Evolutionary conservation across 1,284 basidiomycete species (phyloP).

Genomic region (Fomitopsis palustris): DNA sequence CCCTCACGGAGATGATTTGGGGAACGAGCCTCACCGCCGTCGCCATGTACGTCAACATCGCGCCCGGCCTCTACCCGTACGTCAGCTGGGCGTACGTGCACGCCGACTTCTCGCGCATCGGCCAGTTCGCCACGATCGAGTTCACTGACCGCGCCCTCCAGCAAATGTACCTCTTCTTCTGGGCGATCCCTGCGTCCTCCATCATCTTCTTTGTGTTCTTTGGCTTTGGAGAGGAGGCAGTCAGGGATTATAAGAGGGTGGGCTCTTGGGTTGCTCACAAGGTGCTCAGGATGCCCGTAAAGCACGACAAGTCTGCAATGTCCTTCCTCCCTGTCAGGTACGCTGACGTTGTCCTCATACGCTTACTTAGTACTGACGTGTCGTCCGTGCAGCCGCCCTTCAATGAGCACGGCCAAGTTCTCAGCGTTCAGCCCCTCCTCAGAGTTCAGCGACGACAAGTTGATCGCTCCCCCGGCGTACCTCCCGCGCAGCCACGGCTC

Average conservation of each 20-base stretch:
- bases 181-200: constrained; percentile 37
- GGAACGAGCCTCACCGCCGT: constrained; percentile 29
- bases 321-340: neutral
- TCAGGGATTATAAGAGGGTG: constrained; percentile 18
- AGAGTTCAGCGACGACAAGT: neutral
- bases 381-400: neutral
- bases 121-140: constrained; percentile 34
- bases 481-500: neutral
- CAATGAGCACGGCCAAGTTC: neutral
- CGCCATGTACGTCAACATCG: constrained; percentile 25
- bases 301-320: neutral
- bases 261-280: neutral
- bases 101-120: constrained; percentile 38
- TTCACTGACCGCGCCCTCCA: neutral
- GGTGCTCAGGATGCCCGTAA: neutral
- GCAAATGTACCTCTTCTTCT: constrained; percentile 27
- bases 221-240: constrained; percentile 22
- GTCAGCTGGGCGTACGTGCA: constrained; percentile 55
- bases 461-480: neutral
- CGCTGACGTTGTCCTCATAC: neutral
- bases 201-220: constrained; percentile 32
- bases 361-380: neutral
- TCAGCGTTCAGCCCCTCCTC: neutral
- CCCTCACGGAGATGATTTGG: constrained; percentile 33
- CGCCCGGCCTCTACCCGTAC: constrained; percentile 39